Conservation (phyloP, 164 flowering plant species). For the Tetrastigma voinierianum region DNA sequence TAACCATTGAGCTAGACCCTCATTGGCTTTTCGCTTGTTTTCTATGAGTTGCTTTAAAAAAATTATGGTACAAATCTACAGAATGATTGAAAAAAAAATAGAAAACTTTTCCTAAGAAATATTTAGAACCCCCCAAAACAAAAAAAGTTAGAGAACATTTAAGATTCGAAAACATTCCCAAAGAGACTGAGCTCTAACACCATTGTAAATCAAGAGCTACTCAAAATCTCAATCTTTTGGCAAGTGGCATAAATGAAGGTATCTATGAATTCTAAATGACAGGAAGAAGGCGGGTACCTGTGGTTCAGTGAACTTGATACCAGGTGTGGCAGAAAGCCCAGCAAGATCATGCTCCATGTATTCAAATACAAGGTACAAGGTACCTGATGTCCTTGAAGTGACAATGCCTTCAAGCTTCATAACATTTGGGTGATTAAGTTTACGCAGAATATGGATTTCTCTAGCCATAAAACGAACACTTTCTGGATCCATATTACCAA, state of each 20-base stretch:
- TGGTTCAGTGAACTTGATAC: slow-evolving; percentile 49
- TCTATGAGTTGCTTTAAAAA: no score
- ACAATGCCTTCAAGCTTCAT: slow-evolving; percentile 58
- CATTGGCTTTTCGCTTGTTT: no score
- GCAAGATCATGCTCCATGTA: slow-evolving; percentile 78
- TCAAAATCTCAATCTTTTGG: no score
- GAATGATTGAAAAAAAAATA: no score
- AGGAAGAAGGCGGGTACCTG: slow-evolving; percentile 34
- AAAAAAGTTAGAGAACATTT: no score
- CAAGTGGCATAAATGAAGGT: background rate
- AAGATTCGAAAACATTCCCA: no score
- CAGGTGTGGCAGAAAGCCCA: slow-evolving; percentile 49
- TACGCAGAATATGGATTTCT: slow-evolving; percentile 50
- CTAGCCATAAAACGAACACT: slow-evolving; percentile 71
- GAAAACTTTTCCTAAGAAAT: no score
- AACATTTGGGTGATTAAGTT: slow-evolving; percentile 59
- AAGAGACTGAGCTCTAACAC: no score
- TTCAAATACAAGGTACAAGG: slow-evolving; percentile 58
- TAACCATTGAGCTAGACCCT: no score
- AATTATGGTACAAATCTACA: no score
- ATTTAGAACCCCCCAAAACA: no score
- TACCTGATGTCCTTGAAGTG: slow-evolving; percentile 53
- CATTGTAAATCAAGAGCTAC: no score
- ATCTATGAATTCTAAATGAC: background rate
- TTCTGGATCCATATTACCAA: slow-evolving; percentile 63